Conservation (phyloP, 805 yeast genomes). For the Dipodascopsis uninucleata region DNA sequence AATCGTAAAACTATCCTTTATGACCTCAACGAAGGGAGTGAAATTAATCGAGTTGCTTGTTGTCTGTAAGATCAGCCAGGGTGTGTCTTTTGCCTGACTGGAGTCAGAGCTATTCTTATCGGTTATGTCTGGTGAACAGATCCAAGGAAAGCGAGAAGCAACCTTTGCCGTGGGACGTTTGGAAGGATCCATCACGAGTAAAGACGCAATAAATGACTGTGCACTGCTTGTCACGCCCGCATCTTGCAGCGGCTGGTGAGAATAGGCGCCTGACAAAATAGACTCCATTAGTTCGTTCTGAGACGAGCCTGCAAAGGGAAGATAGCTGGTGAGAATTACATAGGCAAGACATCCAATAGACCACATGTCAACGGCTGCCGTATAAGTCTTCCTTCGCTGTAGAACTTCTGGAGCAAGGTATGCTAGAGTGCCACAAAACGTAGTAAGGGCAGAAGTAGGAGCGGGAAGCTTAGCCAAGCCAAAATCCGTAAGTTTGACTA, state of each 20-base stretch:
- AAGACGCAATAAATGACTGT: constrained; percentile 61
- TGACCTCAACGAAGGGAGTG: constrained; percentile 56
- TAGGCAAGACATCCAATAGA: constrained; percentile 91
- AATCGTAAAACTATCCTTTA: constrained; percentile 64
- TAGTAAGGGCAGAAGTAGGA: constrained; percentile 80
- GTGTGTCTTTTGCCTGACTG: constrained; percentile 5
- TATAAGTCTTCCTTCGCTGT: constrained; percentile 38
- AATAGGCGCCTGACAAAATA: constrained; percentile 74
- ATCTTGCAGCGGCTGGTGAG: constrained; percentile 56
- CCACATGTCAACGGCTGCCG: constrained; percentile 85
- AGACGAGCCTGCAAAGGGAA: constrained; percentile 91
- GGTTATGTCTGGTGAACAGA: too few relatives aligned
- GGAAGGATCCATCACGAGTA: constrained; percentile 74
- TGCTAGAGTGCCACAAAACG: constrained; percentile 96
- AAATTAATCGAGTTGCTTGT: constrained; percentile 45
- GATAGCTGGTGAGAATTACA: constrained; percentile 85
- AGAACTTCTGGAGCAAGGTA: constrained; percentile 95
- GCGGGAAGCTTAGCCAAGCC: constrained; percentile 91
- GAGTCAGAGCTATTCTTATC: too few relatives aligned
- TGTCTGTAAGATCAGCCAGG: constrained; percentile 60
- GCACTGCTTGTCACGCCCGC: constrained; percentile 66
- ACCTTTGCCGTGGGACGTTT: constrained; percentile 67
- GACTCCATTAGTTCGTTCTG: constrained; percentile 79
- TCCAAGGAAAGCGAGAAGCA: constrained; percentile 82
- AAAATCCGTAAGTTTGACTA: constrained; percentile 91